Conservation (phyloP, 345 rosid genomes). For the Aquilaria yunnanensis region DNA sequence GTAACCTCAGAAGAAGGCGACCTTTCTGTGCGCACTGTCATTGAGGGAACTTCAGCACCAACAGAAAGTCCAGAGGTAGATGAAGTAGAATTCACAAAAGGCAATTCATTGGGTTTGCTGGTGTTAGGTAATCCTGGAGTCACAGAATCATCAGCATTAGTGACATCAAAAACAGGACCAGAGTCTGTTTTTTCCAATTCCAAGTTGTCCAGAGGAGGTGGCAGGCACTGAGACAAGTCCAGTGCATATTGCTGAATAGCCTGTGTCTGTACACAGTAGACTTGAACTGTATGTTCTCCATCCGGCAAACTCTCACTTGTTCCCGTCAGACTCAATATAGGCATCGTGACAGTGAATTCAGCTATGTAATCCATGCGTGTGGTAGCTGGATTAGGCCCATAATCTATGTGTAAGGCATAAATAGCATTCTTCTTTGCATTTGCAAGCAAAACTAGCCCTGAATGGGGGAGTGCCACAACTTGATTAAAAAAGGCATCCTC, state of each 20-base stretch:
- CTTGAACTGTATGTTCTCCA: conserved; percentile 48
- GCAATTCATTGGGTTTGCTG: conserved; percentile 22
- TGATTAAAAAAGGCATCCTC: conserved; percentile 59
- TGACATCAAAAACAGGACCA: conserved; percentile 25
- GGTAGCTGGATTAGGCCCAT: conserved; percentile 48
- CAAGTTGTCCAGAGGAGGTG: conserved; percentile 38
- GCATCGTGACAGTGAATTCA: conserved; percentile 61
- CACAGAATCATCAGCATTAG: conserved; percentile 16
- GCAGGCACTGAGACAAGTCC: conserved; percentile 53
- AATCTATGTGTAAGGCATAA: conserved; percentile 49
- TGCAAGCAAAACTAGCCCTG: conserved; percentile 44
- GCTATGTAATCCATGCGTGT: conserved; percentile 53
- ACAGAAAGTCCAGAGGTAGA: conserved; percentile 17
- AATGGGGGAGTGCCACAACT: conserved; percentile 43
- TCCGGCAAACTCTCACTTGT: conserved; percentile 44
- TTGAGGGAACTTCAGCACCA: conserved; percentile 18
- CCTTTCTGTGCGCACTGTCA: conserved; percentile 21
- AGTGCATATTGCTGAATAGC: conserved; percentile 68
- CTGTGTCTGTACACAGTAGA: conserved; percentile 58
- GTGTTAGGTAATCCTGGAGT: conserved; percentile 21
- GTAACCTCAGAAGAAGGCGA: conserved; percentile 28
- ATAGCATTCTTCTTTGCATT: conserved; percentile 61
- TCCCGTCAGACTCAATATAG: conserved; percentile 59
- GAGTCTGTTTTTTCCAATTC: conserved; percentile 42
- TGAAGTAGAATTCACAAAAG: conserved; percentile 14